These are phyloP conservation scores for Leucocoprinus leucothites DNA, from an alignment of 768 basidiomycete species.

Conservation along the genomic window DNA sequence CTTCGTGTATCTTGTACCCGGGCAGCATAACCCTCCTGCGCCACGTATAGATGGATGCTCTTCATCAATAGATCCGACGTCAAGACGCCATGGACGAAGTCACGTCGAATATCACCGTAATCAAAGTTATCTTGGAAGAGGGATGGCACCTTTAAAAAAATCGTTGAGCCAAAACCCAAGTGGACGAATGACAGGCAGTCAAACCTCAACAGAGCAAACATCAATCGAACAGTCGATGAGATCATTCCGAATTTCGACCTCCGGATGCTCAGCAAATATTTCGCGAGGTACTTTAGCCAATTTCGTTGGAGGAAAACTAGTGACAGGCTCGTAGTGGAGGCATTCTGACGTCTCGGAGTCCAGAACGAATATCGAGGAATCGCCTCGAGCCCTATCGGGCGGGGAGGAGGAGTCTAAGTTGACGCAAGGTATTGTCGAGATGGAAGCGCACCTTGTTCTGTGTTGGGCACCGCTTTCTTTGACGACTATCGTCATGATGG, in stretches of 20 bases:
- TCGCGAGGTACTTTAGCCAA: constrained; percentile 73
- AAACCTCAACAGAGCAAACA: constrained; percentile 89
- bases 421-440: neutral
- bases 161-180: constrained; percentile 5
- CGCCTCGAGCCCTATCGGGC: constrained; percentile 56
- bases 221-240: constrained; percentile 88
- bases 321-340: constrained; percentile 78
- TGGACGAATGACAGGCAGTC: constrained; percentile 15
- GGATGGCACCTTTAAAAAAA: constrained; percentile 80
- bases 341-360: constrained; percentile 77
- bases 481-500: constrained; percentile 95
- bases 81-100: constrained; percentile 93
- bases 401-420: constrained; percentile 12
- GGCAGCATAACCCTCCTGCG: constrained; percentile 87
- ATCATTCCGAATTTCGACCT: constrained; percentile 86
- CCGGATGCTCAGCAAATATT: constrained; percentile 65
- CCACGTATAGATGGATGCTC: constrained; percentile 88
- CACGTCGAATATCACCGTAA: constrained; percentile 85
- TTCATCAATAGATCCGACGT: constrained; percentile 95
- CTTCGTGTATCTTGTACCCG: constrained; percentile 91
- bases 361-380: constrained; percentile 76
- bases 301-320: constrained; percentile 63
- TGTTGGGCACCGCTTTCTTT: constrained; percentile 73
- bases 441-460: constrained; percentile 59
- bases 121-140: constrained; percentile 99